Evolutionary conservation across 805 yeast genomes (phyloP).

Genomic region (Myxozyma vanderwaltii): DNA sequence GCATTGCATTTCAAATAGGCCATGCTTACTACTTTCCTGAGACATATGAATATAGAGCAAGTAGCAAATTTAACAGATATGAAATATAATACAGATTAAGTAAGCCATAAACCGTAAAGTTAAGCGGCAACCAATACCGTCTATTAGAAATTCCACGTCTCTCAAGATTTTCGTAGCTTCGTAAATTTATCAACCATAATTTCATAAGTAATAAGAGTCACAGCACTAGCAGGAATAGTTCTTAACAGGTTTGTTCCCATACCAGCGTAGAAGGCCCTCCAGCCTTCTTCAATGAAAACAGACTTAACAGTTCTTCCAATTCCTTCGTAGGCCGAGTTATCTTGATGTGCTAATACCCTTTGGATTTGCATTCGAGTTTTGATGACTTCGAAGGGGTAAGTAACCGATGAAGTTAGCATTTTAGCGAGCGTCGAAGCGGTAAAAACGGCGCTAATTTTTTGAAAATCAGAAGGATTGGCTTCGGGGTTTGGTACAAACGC

Average conservation of each 20-base stretch:
- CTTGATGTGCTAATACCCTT: slow-evolving; percentile 19
- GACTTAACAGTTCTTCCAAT: slow-evolving; percentile 42
- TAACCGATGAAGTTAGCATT: slow-evolving; percentile 82
- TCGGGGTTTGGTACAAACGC: slow-evolving; percentile 46
- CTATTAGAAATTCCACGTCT: background rate
- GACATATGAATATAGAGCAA: too few species aligned
- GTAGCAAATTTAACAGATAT: too few species aligned
- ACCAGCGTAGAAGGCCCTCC: slow-evolving; percentile 84
- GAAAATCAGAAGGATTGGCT: slow-evolving; percentile 28
- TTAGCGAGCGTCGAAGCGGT: slow-evolving; percentile 78
- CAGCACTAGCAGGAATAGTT: slow-evolving; percentile 93
- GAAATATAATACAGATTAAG: too few species aligned
- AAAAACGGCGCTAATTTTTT: slow-evolving; percentile 49
- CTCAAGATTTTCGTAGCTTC: background rate
- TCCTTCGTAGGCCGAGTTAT: slow-evolving; percentile 40
- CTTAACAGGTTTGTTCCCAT: slow-evolving; percentile 80
- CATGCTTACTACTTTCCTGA: too few species aligned
- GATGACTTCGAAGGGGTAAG: slow-evolving; percentile 91
- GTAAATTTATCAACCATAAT: slow-evolving; percentile 34
- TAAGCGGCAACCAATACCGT: too few species aligned
- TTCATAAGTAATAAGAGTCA: slow-evolving; percentile 89
- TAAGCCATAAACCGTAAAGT: too few species aligned
- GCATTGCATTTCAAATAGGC: too few species aligned
- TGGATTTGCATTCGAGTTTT: slow-evolving; percentile 83
- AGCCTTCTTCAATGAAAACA: slow-evolving; percentile 69